Evolutionary conservation across 495 filamentous ascomycete species (phyloP).

Genomic region (Hypoxylon lienhwacheense): DNA sequence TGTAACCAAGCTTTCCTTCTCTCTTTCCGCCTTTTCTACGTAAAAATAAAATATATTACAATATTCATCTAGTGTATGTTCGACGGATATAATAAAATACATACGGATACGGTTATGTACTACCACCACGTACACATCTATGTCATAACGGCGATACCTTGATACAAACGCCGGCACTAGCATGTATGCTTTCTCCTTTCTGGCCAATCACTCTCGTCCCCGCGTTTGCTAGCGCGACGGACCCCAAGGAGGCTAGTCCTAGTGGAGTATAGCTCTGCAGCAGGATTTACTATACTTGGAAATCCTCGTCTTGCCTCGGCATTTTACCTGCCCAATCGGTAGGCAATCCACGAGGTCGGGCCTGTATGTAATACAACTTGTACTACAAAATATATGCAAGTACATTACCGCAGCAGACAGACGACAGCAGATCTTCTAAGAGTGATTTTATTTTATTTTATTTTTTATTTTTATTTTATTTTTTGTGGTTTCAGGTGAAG

Average conservation of each 20-base stretch:
- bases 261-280: not conserved
- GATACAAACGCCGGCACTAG: too few species aligned
- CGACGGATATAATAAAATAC: not conserved
- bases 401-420: slow-evolving; percentile 1
- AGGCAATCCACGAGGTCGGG: slow-evolving; percentile 32
- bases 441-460: not conserved
- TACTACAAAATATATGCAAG: not conserved
- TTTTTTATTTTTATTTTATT: not conserved
- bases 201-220: slow-evolving; percentile 18
- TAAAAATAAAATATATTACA: not conserved
- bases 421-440: not conserved
- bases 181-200: slow-evolving; percentile 5
- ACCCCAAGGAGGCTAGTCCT: not conserved
- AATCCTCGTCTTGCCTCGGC: slow-evolving; percentile 5
- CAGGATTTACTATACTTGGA: slow-evolving; percentile 18
- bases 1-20: slow-evolving; percentile 6
- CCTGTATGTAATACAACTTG: slow-evolving; percentile 2
- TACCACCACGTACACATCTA: slow-evolving; percentile 1
- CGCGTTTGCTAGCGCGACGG: slow-evolving; percentile 1
- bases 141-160: too few species aligned
- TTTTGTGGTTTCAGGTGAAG: not conserved
- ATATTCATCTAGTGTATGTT: not conserved
- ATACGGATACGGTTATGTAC: not conserved
- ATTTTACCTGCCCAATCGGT: slow-evolving; percentile 27
- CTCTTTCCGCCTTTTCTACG: not conserved